Base-by-base conservation (phyloP, 768 basidiomycete genomes). In the Cystobasidium tubakii region DNA sequence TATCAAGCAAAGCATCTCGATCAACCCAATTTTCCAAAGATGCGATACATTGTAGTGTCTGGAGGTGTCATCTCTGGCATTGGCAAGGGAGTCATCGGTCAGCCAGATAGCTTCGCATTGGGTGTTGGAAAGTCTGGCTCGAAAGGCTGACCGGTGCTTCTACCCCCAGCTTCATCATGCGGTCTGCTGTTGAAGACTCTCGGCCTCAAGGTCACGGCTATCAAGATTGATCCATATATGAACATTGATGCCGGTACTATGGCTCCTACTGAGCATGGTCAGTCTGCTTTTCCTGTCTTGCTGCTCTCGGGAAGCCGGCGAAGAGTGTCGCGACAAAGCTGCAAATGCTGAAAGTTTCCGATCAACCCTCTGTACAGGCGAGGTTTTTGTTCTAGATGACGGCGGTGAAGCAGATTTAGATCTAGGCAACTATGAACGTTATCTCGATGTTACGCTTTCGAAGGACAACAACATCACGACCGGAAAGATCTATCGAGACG, bases 211-310 rank as follows among this genome's bases (percentile, higher is more conserved):
- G 95, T 97, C 78, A 99, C 95, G 9, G 91, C 95, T 13, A 97
- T 99, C 85, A 99, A 99, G 84, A 98, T 99, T 79, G 95, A 99
- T 81, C 95, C 95, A 17, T 99, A 99, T 79, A 98, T 99, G 95
- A 99, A 99, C 83, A 97, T 99, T 78, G 95, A 99, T 85, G 95
- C 95, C 27, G 95, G 95, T 42, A 98, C 95, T 23, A 99, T 99
- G 95, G 86, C 92, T 63, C 95, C 95, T 17, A 95, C 93, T 19
- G 95, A 99, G 82, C 95, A 99, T 81, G 95, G 94, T 91, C 81
- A 85, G 88, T 79, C 25, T 53, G 39, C 76, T 54, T 44, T n/a
- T 6, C 29, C 33, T 27, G 39, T 34, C 65, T 44, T 15, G 3
- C n/a, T 60, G 33, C 57, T 60, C 21, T n/a, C 2, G 39, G 13